phyloP scores from a whole-genome alignment of 2,329 filamentous ascomycete genomes.

The Cercospora beticola region DNA sequence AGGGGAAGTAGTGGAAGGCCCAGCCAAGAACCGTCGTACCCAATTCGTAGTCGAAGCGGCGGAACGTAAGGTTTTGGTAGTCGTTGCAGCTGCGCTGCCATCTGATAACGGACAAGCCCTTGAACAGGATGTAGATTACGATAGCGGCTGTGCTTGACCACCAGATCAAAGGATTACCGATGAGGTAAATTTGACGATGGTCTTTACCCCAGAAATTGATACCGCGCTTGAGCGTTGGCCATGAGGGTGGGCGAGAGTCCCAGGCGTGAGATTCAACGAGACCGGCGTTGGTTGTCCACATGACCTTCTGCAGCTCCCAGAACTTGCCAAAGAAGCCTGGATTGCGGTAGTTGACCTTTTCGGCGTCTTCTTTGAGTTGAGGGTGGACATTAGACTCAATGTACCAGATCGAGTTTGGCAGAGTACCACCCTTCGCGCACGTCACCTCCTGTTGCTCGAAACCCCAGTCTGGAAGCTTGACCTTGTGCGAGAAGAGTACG shows the following conservation, averaged over 20 bases:
- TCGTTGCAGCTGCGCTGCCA: conserved; percentile 94
- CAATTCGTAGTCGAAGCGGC: conserved; percentile 96
- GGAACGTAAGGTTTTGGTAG: conserved; percentile 79
- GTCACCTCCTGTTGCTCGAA: conserved; percentile 99
- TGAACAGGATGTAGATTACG: conserved; percentile 75
- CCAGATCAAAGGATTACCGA: conserved; percentile 94
- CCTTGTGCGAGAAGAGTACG: conserved; percentile 95
- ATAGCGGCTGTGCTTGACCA: conserved; percentile 82
- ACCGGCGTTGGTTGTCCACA: conserved; percentile 98
- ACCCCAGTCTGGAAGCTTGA: conserved; percentile 97
- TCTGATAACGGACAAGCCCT: conserved; percentile 79
- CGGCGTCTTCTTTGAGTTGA: conserved; percentile 68
- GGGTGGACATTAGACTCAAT: conserved; percentile 89
- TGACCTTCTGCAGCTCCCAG: conserved; percentile 93
- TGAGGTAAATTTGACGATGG: conserved; percentile 91
- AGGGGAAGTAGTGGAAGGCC: conserved; percentile 98
- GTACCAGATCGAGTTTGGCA: conserved; percentile 98
- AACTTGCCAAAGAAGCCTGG: conserved; percentile 98
- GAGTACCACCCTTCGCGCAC: conserved; percentile 83
- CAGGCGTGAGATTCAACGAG: conserved; percentile 95
- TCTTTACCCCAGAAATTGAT: conserved; percentile 99
- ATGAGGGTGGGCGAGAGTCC: conserved; percentile 92
- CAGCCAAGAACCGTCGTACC: conserved; percentile 87
- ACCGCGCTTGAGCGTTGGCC: conserved; percentile 86
- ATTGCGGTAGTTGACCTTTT: conserved; percentile 93